Percentiles rank a stretch among this genome's conserved stretches.
phyloP scores from a whole-genome alignment of 305 asterid genomes.

The Solanum aculeatissimum region DNA sequence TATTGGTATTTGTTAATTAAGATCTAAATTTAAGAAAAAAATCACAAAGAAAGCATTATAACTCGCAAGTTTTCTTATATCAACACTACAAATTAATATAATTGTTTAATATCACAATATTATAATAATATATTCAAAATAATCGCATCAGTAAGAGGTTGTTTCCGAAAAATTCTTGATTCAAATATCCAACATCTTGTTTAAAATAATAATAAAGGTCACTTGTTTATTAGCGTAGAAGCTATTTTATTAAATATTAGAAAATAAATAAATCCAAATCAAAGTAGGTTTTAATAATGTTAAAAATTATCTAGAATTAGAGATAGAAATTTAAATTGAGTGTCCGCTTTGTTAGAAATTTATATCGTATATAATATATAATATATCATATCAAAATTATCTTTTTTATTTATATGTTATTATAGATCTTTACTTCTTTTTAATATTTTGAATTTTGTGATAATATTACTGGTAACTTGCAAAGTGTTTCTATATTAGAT shows the following conservation, averaged over 20 bases:
- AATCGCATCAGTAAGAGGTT: neutral
- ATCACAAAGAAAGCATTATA: neutral
- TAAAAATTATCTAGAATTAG: too few relatives aligned
- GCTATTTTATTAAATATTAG: too few relatives aligned
- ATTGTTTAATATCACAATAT: neutral
- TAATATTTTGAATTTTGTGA: neutral
- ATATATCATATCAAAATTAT: neutral
- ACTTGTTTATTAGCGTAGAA: too few relatives aligned
- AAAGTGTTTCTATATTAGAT: neutral
- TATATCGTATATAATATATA: too few relatives aligned
- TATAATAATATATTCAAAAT: neutral
- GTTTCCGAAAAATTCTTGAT: accelerated
- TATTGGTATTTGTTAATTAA: neutral
- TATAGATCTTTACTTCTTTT: neutral
- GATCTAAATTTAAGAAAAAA: neutral
- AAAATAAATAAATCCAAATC: too few relatives aligned
- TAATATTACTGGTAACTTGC: neutral
- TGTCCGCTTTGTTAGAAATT: too few relatives aligned
- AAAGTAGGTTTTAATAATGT: too few relatives aligned
- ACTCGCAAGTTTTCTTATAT: neutral
- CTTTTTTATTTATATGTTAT: too few relatives aligned
- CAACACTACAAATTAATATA: neutral
- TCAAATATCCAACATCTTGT: neutral
- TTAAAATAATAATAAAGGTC: too few relatives aligned
- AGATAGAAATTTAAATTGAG: too few relatives aligned